Conservation (phyloP, 1,284 basidiomycete genomes). For the Moesziomyces sp. region DNA sequence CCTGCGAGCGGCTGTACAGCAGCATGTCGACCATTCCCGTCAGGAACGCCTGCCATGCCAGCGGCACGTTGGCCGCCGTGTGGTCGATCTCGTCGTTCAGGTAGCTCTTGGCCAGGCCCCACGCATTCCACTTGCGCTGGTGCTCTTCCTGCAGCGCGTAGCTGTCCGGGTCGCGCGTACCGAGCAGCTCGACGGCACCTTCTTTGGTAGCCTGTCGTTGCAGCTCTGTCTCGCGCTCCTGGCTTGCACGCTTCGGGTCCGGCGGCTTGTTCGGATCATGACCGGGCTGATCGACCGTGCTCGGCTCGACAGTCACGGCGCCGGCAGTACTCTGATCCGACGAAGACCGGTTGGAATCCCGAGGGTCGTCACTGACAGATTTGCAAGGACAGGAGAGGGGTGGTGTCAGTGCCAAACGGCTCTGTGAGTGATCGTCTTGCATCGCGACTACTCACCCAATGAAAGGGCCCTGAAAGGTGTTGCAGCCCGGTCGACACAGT, state of each 20-base stretch:
- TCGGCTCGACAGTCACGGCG: neutral
- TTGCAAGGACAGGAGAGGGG: neutral
- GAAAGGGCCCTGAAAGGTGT: slow-evolving; percentile 21
- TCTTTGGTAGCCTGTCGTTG: slow-evolving; percentile 36
- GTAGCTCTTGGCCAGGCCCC: slow-evolving; percentile 36
- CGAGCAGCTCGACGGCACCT: slow-evolving; percentile 36
- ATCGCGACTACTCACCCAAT: slow-evolving; percentile 24
- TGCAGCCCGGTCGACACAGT: slow-evolving; percentile 1
- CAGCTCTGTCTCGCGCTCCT: slow-evolving; percentile 28
- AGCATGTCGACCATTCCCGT: slow-evolving; percentile 59
- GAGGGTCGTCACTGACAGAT: slow-evolving; percentile 21
- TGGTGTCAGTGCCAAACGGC: neutral
- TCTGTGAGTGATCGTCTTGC: neutral
- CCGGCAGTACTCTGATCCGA: slow-evolving; percentile 8
- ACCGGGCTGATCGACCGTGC: neutral
- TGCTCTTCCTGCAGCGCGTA: slow-evolving; percentile 23
- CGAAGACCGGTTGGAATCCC: neutral
- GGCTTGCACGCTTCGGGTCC: slow-evolving; percentile 8
- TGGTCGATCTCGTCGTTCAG: slow-evolving; percentile 55
- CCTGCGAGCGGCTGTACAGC: slow-evolving; percentile 47
- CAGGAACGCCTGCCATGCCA: slow-evolving; percentile 57
- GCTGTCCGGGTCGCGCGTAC: slow-evolving; percentile 30
- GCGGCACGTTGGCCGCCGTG: slow-evolving; percentile 44
- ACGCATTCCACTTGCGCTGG: slow-evolving; percentile 13
- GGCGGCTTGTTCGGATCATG: slow-evolving; percentile 37